Percentiles rank a stretch among this genome's conserved stretches.
Conservation (phyloP, 2,329 filamentous ascomycete species). For the Penicillium sp. region DNA sequence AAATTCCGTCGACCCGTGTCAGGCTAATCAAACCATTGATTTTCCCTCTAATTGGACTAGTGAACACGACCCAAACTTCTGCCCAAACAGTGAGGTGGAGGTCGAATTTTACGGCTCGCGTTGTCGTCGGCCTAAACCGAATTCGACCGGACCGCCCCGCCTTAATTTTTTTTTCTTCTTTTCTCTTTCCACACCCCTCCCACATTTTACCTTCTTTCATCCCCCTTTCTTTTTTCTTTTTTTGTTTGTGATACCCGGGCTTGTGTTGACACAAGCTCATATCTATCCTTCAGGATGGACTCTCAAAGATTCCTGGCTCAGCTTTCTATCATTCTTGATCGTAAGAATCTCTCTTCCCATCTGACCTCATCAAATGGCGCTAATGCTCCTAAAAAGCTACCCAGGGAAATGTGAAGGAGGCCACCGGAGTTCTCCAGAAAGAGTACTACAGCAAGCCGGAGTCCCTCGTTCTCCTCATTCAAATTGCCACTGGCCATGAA, state of each 20-base stretch:
- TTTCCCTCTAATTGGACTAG: background rate
- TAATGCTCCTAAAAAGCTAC: constrained; percentile 60
- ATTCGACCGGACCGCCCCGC: constrained; percentile 13
- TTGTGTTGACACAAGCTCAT: no score
- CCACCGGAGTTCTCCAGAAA: constrained; percentile 86
- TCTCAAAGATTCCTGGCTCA: constrained; percentile 66
- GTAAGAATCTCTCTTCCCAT: constrained; percentile 53
- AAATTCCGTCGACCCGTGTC: background rate
- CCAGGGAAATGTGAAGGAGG: constrained; percentile 83
- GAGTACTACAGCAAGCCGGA: constrained; percentile 86
- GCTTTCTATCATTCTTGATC: constrained; percentile 82
- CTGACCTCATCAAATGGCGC: background rate
- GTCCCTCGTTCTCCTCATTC: constrained; percentile 79
- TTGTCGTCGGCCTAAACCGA: constrained; percentile 16
- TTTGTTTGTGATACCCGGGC: constrained; percentile 11
- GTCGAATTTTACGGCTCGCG: background rate
- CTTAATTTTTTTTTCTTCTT: constrained; percentile 13
- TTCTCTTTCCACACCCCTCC: constrained; percentile 12
- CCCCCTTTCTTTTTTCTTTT: constrained; percentile 19
- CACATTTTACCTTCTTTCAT: constrained; percentile 21
- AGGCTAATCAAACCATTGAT: no score
- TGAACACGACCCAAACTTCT: background rate
- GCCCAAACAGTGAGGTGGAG: background rate
- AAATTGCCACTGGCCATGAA: constrained; percentile 79
- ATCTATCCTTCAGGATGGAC: constrained; percentile 58